These are phyloP conservation scores for Hanseniaspora occidentalis DNA, from an alignment of 805 yeast genomes.

Conservation along the genomic window DNA sequence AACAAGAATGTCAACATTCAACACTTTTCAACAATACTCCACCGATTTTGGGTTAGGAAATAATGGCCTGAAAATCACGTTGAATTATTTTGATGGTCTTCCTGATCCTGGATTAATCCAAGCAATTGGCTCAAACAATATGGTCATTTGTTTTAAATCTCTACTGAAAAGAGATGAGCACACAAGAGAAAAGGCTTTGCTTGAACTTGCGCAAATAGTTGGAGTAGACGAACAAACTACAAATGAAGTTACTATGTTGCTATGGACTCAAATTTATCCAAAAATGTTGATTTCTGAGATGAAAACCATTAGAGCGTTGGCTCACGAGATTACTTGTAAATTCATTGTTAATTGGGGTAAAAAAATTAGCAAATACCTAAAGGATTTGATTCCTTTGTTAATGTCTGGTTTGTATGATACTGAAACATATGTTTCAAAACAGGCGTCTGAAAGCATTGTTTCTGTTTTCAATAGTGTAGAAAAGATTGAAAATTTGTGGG, in stretches of 20 bases:
- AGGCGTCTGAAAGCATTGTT: conserved; percentile 26
- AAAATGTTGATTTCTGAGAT: conserved; percentile 65
- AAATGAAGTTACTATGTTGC: conserved; percentile 44
- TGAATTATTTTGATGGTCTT: conserved; percentile 64
- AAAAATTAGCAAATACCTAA: conserved; percentile 49
- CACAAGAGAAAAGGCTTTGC: conserved; percentile 74
- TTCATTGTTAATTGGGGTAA: conserved; percentile 42
- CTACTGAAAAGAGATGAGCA: conserved; percentile 66
- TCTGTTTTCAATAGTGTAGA: conserved; percentile 44
- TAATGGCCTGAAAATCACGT: conserved; percentile 41
- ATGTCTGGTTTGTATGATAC: conserved; percentile 58
- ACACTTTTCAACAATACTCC: conserved; percentile 17
- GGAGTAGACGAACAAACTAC: conserved; percentile 17
- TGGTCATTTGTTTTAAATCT: conserved; percentile 60
- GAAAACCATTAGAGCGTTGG: conserved; percentile 42
- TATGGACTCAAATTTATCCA: conserved; percentile 76
- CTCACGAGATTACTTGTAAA: conserved; percentile 55
- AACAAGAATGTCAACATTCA: conserved; percentile 3
- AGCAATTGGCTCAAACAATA: conserved; percentile 28
- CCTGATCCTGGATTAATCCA: conserved; percentile 51
- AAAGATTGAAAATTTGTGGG: conserved; percentile 48
- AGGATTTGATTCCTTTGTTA: conserved; percentile 50
- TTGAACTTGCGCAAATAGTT: conserved; percentile 34
- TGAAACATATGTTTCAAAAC: conserved; percentile 46
- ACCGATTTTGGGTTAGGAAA: conserved; percentile 26